Evolutionary conservation across 2,329 filamentous ascomycete genomes (phyloP).

Genomic region (Stenocarpella maydis): DNA sequence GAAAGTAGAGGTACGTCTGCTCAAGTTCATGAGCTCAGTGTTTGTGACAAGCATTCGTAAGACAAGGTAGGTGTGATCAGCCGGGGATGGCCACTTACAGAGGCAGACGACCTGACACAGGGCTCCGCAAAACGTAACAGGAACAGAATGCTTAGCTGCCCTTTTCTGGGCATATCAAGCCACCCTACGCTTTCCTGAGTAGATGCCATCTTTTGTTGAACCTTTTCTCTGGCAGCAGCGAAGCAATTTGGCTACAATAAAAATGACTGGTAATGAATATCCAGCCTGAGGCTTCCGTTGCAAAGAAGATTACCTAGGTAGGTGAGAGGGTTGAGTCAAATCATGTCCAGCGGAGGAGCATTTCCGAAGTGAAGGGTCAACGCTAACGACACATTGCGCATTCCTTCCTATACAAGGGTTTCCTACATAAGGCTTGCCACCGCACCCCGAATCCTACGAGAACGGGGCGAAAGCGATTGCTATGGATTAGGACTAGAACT

Average conservation of each 20-base stretch:
- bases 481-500: background rate
- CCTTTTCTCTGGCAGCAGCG: background rate
- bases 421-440: too few species aligned
- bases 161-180: conserved; percentile 12
- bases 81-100: conserved; percentile 1
- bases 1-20: conserved; percentile 17
- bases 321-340: too few species aligned
- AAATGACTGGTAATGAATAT: too few species aligned
- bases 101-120: conserved; percentile 16
- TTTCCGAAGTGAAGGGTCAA: too few species aligned
- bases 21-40: conserved; percentile 1
- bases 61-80: background rate
- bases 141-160: conserved; percentile 2
- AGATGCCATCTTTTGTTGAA: background rate
- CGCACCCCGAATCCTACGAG: background rate
- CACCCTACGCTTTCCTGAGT: conserved; percentile 4
- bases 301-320: too few species aligned
- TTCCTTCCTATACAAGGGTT: too few species aligned
- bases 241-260: background rate
- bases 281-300: too few species aligned
- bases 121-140: conserved; percentile 13
- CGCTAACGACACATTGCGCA: too few species aligned
- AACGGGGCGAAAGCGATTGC: background rate
- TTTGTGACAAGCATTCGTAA: background rate
- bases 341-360: too few species aligned